phyloP scores from a whole-genome alignment of 2,329 filamentous ascomycete species.

The Exophiala xenobiotica region DNA sequence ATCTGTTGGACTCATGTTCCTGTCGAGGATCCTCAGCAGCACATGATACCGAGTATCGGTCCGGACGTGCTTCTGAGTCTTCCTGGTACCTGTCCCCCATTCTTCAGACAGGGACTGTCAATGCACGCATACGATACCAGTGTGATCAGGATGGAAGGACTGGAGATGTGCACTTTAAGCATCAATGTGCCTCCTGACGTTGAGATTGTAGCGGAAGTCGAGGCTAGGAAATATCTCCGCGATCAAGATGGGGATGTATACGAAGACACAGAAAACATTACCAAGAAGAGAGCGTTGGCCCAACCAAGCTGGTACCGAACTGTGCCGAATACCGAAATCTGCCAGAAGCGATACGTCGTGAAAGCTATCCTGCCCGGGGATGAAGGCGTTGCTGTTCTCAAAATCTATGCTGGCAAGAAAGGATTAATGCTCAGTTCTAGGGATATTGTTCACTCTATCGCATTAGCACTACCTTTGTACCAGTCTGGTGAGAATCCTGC shows the following conservation, averaged over 20 bases:
- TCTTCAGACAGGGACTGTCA: constrained; percentile 77
- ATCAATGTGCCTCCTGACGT: constrained; percentile 85
- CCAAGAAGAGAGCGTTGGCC: constrained; percentile 81
- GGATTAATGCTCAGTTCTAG: constrained; percentile 97
- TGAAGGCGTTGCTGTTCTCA: constrained; percentile 82
- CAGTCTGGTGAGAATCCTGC: constrained; percentile 90
- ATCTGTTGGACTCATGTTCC: constrained; percentile 96
- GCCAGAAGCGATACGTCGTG: constrained; percentile 82
- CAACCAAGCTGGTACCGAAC: constrained; percentile 90
- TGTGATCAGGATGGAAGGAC: constrained; percentile 77
- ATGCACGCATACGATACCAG: constrained; percentile 91
- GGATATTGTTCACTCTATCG: constrained; percentile 89
- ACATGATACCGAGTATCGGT: constrained; percentile 83
- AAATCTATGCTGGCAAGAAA: constrained; percentile 89
- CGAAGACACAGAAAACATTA: constrained; percentile 75
- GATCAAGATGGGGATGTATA: constrained; percentile 90
- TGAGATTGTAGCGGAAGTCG: constrained; percentile 88
- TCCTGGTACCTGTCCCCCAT: constrained; percentile 80
- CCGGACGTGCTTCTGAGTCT: constrained; percentile 83
- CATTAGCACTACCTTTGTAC: constrained; percentile 82
- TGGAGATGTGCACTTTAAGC: constrained; percentile 90
- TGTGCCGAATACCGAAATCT: constrained; percentile 24
- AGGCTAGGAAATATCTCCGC: constrained; percentile 74
- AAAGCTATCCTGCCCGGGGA: constrained; percentile 91
- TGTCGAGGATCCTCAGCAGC: constrained; percentile 81